Conservation (phyloP, 228 moss, liverwort and hornwort species). For the Sphagnum magellanicum region DNA sequence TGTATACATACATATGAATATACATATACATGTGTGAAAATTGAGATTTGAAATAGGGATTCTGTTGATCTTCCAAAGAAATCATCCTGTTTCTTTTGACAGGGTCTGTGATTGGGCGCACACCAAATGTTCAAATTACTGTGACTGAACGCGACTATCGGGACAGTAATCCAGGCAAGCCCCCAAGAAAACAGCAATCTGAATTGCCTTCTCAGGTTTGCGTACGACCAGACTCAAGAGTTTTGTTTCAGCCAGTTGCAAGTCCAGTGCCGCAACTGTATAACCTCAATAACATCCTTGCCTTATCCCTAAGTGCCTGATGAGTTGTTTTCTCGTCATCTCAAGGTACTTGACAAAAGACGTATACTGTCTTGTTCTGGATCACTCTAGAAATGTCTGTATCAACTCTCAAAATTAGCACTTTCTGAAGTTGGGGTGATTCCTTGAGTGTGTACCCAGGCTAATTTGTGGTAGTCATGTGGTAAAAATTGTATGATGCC, state of each 20-base stretch:
- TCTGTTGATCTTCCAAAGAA: too few relatives aligned
- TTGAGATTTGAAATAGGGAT: neutral
- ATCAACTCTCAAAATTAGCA: too few relatives aligned
- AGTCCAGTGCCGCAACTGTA: slow-evolving; percentile 21
- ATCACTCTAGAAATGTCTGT: too few relatives aligned
- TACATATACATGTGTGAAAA: neutral
- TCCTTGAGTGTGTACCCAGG: too few relatives aligned
- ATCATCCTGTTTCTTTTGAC: neutral
- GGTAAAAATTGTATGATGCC: too few relatives aligned
- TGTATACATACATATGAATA: neutral
- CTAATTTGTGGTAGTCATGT: too few relatives aligned
- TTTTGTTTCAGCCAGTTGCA: slow-evolving; percentile 24
- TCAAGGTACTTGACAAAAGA: too few relatives aligned
- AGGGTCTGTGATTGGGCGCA: slow-evolving; percentile 15
- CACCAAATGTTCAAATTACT: slow-evolving; percentile 30
- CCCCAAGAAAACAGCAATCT: slow-evolving; percentile 17
- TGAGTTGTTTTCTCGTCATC: too few relatives aligned
- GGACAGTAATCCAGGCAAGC: slow-evolving; percentile 19
- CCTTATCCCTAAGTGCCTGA: slow-evolving; percentile 31
- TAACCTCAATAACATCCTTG: slow-evolving; percentile 20
- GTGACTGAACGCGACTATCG: slow-evolving; percentile 29
- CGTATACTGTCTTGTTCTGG: too few relatives aligned
- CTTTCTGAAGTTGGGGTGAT: too few relatives aligned
- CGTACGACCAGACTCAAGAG: slow-evolving; percentile 26
- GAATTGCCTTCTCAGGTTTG: slow-evolving; percentile 19